These are phyloP conservation scores for Kalmanozyma brasiliensis DNA, from an alignment of 1,284 basidiomycete genomes.

Conservation along the genomic window DNA sequence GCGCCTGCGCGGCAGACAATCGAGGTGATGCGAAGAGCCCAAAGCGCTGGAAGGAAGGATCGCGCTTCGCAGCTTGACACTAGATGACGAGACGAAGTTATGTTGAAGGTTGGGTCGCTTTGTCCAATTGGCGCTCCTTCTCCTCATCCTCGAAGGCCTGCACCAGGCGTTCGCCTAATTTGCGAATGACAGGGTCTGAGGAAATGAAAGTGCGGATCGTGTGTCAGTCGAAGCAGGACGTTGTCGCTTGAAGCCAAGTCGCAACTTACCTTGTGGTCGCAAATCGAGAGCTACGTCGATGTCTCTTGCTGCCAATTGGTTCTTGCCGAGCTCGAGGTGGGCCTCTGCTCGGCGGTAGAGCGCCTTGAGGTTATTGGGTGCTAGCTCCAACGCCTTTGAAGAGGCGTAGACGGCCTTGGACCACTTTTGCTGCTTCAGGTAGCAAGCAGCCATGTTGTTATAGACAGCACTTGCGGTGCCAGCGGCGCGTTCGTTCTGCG, in stretches of 20 bases:
- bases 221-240: constrained; percentile 1
- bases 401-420: constrained; percentile 41
- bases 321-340: constrained; percentile 35
- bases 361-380: constrained; percentile 46
- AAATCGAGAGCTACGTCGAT: constrained; percentile 44
- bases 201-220: too few relatives aligned
- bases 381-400: constrained; percentile 33
- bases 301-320: constrained; percentile 39
- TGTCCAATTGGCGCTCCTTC: constrained; percentile 4
- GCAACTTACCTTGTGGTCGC: constrained; percentile 27
- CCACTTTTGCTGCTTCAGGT: constrained; percentile 36
- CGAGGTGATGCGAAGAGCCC: too few relatives aligned
- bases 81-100: neutral
- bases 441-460: constrained; percentile 52
- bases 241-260: neutral
- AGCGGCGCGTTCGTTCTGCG: constrained; percentile 36
- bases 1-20: too few relatives aligned
- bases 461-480: constrained; percentile 37
- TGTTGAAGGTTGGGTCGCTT: neutral
- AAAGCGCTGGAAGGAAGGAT: neutral
- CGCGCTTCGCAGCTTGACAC: neutral
- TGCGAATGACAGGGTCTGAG: constrained; percentile 36
- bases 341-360: constrained; percentile 46
- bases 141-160: constrained; percentile 32
- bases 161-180: constrained; percentile 37